phyloP scores from a whole-genome alignment of 2,329 filamentous ascomycete genomes.

The Claviceps capensis region DNA sequence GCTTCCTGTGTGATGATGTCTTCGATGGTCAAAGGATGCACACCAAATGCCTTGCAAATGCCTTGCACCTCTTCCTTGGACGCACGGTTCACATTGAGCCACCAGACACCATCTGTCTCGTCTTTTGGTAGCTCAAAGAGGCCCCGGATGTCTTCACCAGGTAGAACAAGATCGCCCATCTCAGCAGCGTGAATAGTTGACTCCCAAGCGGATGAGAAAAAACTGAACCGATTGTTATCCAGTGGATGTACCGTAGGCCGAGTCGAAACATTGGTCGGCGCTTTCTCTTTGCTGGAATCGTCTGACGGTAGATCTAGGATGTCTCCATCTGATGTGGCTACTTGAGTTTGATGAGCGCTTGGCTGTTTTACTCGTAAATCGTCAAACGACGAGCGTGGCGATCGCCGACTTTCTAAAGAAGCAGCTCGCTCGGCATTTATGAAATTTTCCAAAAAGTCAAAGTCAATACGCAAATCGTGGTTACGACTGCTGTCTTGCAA shows the following conservation, averaged over 20 bases:
- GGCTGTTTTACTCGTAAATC: conserved; percentile 18
- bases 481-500: conserved; percentile 51
- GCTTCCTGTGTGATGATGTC: conserved; percentile 93
- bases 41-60: conserved; percentile 86
- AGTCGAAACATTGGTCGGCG: conserved; percentile 20
- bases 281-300: conserved; percentile 35
- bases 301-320: conserved; percentile 39
- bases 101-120: conserved; percentile 78
- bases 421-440: conserved; percentile 48
- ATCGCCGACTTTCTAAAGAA: conserved; percentile 34
- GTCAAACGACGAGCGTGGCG: conserved; percentile 21
- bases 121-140: conserved; percentile 59
- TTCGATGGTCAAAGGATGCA: conserved; percentile 90
- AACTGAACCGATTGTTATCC: conserved; percentile 76
- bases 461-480: conserved; percentile 77
- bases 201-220: conserved; percentile 91
- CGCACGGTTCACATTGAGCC: conserved; percentile 87
- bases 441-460: conserved; percentile 87
- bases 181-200: conserved; percentile 86
- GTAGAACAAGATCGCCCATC: conserved; percentile 75
- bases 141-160: conserved; percentile 78
- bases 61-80: conserved; percentile 77
- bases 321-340: conserved; percentile 42
- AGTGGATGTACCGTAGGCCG: conserved; percentile 25
- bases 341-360: conserved; percentile 17